Evolutionary conservation across 2,329 filamentous ascomycete species (phyloP).

Genomic region (Polychaeton citri): DNA sequence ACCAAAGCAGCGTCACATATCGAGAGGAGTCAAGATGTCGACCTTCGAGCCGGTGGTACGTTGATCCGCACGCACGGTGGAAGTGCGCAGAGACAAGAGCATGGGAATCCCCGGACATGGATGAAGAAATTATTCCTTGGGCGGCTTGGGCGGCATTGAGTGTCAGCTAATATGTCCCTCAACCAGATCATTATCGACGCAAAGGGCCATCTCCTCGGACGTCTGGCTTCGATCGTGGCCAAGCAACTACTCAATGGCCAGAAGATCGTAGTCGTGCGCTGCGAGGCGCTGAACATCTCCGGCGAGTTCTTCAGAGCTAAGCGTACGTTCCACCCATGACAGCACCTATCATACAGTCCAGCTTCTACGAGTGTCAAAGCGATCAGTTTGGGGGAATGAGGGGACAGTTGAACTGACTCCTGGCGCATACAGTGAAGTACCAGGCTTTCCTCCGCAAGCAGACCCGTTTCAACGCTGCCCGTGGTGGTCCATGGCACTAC

Average conservation of each 20-base stretch:
- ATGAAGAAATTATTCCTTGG: neutral
- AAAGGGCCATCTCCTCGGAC: constrained; percentile 99
- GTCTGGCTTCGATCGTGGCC: constrained; percentile 92
- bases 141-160: constrained; percentile 1
- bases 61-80: constrained; percentile 13
- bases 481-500: constrained; percentile 99
- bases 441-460: constrained; percentile 99
- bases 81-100: constrained; percentile 1
- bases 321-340: constrained; percentile 69
- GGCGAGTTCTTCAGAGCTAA: constrained; percentile 99
- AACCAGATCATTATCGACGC: constrained; percentile 92
- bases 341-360: too few species aligned
- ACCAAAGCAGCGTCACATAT: neutral
- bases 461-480: constrained; percentile 98
- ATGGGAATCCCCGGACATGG: too few species aligned
- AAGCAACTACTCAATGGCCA: constrained; percentile 98
- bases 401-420: constrained; percentile 4
- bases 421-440: constrained; percentile 89
- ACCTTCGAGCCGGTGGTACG: constrained; percentile 53
- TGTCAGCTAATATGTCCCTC: constrained; percentile 9
- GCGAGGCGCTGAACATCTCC: constrained; percentile 99
- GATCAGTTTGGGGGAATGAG: too few species aligned
- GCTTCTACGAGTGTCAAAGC: too few species aligned
- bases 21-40: constrained; percentile 35
- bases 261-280: constrained; percentile 98